Percentiles rank a stretch among this genome's conserved stretches.
phyloP scores from a whole-genome alignment of 2,329 filamentous ascomycete species.

The Penicillium sp. region DNA sequence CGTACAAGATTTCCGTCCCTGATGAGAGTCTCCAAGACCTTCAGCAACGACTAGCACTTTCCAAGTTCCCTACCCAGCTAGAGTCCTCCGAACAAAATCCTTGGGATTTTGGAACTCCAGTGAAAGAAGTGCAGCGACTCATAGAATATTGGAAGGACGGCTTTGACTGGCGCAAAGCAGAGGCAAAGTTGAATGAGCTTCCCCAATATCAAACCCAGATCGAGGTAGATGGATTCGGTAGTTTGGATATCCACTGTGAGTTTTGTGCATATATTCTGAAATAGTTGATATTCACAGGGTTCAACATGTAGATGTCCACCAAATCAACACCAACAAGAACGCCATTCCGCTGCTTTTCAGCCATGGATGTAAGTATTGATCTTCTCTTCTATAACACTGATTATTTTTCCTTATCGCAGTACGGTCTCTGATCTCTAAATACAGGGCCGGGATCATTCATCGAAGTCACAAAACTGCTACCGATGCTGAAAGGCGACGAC shows the following conservation, averaged over 20 bases:
- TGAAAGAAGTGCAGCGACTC: slow-evolving; percentile 47
- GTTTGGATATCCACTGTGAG: slow-evolving; percentile 59
- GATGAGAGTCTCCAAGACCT: slow-evolving; percentile 19
- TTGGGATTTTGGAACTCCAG: slow-evolving; percentile 24
- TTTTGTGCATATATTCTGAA: neutral
- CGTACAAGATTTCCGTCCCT: slow-evolving; percentile 18
- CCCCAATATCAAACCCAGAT: slow-evolving; percentile 60
- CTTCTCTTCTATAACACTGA: neutral
- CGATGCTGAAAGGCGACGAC: slow-evolving; percentile 41
- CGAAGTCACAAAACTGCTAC: slow-evolving; percentile 51
- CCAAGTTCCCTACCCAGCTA: slow-evolving; percentile 20
- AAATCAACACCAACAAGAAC: slow-evolving; percentile 51
- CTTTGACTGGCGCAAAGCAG: slow-evolving; percentile 64
- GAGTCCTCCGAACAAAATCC: slow-evolving; percentile 19
- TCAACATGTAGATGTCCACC: slow-evolving; percentile 52
- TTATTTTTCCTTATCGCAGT: neutral
- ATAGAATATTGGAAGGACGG: slow-evolving; percentile 56
- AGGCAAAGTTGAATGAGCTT: slow-evolving; percentile 59
- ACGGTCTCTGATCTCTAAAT: neutral
- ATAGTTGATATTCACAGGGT: neutral
- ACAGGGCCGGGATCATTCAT: slow-evolving; percentile 65
- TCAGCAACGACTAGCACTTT: slow-evolving; percentile 19
- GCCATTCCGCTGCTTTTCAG: slow-evolving; percentile 68
- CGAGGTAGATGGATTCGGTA: slow-evolving; percentile 58
- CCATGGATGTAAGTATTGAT: slow-evolving; percentile 59